These are phyloP conservation scores for Metschnikowia similis DNA, from an alignment of 805 yeast genomes.

Conservation along the genomic window DNA sequence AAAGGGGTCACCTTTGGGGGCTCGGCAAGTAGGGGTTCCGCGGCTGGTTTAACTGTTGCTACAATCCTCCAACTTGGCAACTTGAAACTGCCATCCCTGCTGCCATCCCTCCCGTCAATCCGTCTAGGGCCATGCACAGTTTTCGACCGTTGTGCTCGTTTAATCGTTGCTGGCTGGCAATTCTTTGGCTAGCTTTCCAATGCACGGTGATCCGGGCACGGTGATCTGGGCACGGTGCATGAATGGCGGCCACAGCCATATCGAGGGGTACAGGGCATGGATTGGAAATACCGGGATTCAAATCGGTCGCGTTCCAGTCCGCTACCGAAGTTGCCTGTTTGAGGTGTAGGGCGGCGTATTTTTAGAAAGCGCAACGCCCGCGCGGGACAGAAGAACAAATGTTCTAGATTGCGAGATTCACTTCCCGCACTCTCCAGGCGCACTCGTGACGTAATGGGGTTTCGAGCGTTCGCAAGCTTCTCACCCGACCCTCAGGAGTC, in stretches of 20 bases:
- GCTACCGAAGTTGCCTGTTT: not conserved
- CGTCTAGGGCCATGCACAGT: too few relatives aligned
- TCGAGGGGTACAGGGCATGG: not conserved
- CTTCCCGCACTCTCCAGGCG: not conserved
- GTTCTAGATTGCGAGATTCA: not conserved
- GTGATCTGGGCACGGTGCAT: not conserved
- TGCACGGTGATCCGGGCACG: not conserved
- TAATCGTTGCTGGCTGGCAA: not conserved
- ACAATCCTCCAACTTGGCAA: too few relatives aligned
- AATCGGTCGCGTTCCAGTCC: not conserved
- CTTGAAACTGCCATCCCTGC: too few relatives aligned
- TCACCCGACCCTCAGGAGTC: not conserved
- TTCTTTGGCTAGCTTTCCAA: not conserved
- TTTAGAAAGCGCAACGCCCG: not conserved
- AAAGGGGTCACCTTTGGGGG: not conserved
- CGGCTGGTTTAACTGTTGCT: too few relatives aligned
- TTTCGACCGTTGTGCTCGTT: too few relatives aligned
- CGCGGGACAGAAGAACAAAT: not conserved
- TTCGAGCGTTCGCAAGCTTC: not conserved
- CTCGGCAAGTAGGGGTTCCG: too few relatives aligned
- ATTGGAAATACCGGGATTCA: not conserved
- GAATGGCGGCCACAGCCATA: not conserved
- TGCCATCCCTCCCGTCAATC: too few relatives aligned
- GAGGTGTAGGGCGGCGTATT: not conserved
- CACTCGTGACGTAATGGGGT: not conserved